Percentiles rank a stretch among this genome's conserved stretches.
phyloP scores from a whole-genome alignment of 1,284 basidiomycete species.

The Boletus smithii region DNA sequence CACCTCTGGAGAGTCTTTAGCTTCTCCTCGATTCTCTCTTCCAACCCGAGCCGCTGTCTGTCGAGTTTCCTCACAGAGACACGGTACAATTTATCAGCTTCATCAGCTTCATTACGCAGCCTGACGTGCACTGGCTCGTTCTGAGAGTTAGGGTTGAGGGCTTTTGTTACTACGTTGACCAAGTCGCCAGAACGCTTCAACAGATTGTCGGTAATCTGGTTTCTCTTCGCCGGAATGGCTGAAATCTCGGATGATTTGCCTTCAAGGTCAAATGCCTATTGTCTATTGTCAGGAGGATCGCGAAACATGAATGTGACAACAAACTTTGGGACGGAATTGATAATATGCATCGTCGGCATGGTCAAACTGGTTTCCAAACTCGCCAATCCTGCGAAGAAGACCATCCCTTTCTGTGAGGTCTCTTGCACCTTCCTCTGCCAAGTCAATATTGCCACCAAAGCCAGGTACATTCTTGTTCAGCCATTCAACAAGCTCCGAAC shows the following conservation, averaged over 20 bases:
- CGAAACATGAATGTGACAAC: conserved; percentile 9
- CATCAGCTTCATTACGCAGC: conserved; percentile 72
- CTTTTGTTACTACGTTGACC: conserved; percentile 71
- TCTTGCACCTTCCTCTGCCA: conserved; percentile 74
- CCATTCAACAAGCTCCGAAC: conserved; percentile 79
- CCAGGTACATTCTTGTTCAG: conserved; percentile 65
- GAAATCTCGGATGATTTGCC: conserved; percentile 36
- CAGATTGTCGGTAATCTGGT: conserved; percentile 52
- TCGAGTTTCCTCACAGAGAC: conserved; percentile 75
- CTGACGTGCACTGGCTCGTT: conserved; percentile 65
- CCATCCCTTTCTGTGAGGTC: conserved; percentile 75
- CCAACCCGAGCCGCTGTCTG: conserved; percentile 73
- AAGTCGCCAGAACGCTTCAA: conserved; percentile 66
- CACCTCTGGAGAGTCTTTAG: conserved; percentile 78
- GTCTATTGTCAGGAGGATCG: conserved; percentile 2
- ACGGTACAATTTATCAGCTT: conserved; percentile 75
- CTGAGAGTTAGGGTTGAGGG: conserved; percentile 49
- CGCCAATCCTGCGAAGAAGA: conserved; percentile 73
- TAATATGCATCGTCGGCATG: conserved; percentile 72
- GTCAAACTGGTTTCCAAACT: conserved; percentile 77
- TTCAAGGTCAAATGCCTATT: conserved; percentile 67
- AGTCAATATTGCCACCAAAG: conserved; percentile 69
- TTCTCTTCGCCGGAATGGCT: conserved; percentile 37
- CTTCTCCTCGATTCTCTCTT: conserved; percentile 81
- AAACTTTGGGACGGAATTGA: conserved; percentile 74